Evolutionary conservation across 352 stramenopile genomes (phyloP).

Genomic region (Aphanomyces euteiches): DNA sequence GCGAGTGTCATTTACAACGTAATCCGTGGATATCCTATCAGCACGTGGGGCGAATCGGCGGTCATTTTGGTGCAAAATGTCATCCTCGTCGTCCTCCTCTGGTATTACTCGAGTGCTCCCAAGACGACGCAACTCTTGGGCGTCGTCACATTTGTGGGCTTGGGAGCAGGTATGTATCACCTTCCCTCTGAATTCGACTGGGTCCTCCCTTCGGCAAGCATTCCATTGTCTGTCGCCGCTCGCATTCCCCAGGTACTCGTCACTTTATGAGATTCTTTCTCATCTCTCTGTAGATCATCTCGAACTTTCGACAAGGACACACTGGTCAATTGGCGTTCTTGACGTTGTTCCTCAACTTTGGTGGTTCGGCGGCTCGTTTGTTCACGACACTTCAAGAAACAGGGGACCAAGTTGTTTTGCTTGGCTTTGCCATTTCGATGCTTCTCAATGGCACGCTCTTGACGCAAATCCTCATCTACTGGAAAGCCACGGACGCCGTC

Average conservation of each 20-base stretch:
- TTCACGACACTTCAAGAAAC: slow-evolving; percentile 88
- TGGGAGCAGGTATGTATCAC: slow-evolving; percentile 53
- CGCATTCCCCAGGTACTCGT: slow-evolving; percentile 68
- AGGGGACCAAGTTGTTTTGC: slow-evolving; percentile 64
- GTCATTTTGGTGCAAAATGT: slow-evolving; percentile 84
- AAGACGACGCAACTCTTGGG: slow-evolving; percentile 48
- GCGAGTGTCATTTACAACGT: slow-evolving; percentile 83
- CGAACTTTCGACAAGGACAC: slow-evolving; percentile 87
- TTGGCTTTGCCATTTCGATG: slow-evolving; percentile 65
- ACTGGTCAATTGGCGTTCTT: slow-evolving; percentile 85
- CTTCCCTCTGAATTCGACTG: slow-evolving; percentile 72
- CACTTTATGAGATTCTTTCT: neutral
- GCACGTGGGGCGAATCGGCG: slow-evolving; percentile 81
- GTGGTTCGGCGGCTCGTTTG: slow-evolving; percentile 68
- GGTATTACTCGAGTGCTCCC: slow-evolving; percentile 55
- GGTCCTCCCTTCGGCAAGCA: slow-evolving; percentile 64
- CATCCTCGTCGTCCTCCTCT: slow-evolving; percentile 76
- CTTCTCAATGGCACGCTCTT: slow-evolving; percentile 75
- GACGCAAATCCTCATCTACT: slow-evolving; percentile 77
- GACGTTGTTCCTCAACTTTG: slow-evolving; percentile 81
- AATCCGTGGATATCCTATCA: slow-evolving; percentile 76
- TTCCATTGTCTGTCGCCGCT: slow-evolving; percentile 73
- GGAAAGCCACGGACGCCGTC: slow-evolving; percentile 72
- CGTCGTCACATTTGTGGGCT: slow-evolving; percentile 44
- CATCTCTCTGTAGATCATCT: slow-evolving; percentile 55